phyloP scores from a whole-genome alignment of 768 basidiomycete species.

The Russula vinacea region DNA sequence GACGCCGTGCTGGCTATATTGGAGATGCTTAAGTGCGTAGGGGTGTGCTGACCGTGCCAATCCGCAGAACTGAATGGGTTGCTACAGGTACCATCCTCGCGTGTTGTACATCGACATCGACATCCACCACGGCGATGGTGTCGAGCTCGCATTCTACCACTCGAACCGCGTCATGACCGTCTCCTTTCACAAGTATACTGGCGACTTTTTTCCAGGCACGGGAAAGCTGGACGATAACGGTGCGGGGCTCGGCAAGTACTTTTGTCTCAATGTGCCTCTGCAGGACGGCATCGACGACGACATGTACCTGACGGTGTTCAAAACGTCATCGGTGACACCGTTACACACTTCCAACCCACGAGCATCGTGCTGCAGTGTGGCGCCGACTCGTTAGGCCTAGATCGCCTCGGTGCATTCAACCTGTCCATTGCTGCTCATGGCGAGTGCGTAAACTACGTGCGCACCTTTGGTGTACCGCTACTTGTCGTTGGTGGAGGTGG shows the following conservation, averaged over 20 bases:
- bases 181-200: conserved; percentile 98
- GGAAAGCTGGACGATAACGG: conserved; percentile 95
- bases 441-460: conserved; percentile 96
- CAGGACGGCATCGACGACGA: conserved; percentile 97
- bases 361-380: conserved; percentile 96
- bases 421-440: conserved; percentile 96
- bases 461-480: conserved; percentile 86
- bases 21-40: conserved; percentile 60
- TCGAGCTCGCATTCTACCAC: conserved; percentile 96
- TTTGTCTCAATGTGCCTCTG: conserved; percentile 90
- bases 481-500: conserved; percentile 94
- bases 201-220: conserved; percentile 97
- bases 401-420: conserved; percentile 95
- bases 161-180: conserved; percentile 98
- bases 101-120: conserved; percentile 99
- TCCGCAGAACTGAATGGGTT: background rate
- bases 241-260: conserved; percentile 84
- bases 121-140: conserved; percentile 98
- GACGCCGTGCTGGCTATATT: conserved; percentile 94
- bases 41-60: background rate
- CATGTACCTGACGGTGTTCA: conserved; percentile 93
- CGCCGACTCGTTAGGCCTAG: conserved; percentile 93
- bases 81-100: conserved; percentile 76
- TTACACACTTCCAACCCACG: conserved; percentile 81
- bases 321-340: conserved; percentile 94